Evolutionary conservation across 371 early-diverging fungal species (phyloP).

Genomic region (Mucor plumbeus): DNA sequence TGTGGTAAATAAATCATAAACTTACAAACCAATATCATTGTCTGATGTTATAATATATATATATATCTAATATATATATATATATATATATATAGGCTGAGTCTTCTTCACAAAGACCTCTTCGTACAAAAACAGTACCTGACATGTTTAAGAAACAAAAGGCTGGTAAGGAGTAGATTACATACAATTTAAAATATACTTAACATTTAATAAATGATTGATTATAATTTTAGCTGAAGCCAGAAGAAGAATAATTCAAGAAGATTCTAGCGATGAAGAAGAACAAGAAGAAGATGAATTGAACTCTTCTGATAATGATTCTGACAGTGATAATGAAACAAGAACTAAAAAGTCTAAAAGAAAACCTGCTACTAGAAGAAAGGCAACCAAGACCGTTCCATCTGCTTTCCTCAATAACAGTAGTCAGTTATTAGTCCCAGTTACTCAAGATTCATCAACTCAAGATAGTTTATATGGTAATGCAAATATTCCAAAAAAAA

Average conservation of each 20-base stretch:
- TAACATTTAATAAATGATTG: background rate
- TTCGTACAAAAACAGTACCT: constrained; percentile 34
- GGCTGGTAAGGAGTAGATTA: constrained; percentile 8
- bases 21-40: too few relatives aligned
- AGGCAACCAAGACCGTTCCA: constrained; percentile 6
- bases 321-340: constrained; percentile 21
- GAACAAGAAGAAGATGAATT: constrained; percentile 30
- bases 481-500: background rate
- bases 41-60: background rate
- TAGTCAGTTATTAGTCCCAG: constrained; percentile 45
- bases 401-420: constrained; percentile 23
- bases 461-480: constrained; percentile 42
- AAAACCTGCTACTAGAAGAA: constrained; percentile 11
- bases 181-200: background rate
- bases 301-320: constrained; percentile 27
- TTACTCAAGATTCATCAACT: constrained; percentile 17
- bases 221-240: background rate
- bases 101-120: constrained; percentile 21
- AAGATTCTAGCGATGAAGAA: constrained; percentile 16
- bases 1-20: background rate
- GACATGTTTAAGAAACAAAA: constrained; percentile 37
- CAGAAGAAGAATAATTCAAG: constrained; percentile 2
- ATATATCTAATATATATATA: too few relatives aligned
- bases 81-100: background rate
- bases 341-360: constrained; percentile 7